Base-by-base conservation (phyloP, 2,329 filamentous ascomycete species). In the Fusarium coicis region DNA sequence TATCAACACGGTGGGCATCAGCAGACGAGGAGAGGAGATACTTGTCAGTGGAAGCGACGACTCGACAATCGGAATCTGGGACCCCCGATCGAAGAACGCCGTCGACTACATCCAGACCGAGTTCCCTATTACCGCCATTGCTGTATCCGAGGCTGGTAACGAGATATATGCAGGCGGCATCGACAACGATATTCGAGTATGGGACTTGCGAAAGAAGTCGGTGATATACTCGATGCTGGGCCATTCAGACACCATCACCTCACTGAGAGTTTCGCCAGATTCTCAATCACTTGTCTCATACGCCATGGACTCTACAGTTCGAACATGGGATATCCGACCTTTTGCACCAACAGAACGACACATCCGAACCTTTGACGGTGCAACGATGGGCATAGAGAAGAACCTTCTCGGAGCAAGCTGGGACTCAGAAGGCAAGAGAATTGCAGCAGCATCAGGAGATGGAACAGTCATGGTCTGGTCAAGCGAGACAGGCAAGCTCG, bases 101-200 rank as follows among this genome's bases (percentile, higher is more conserved):
- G 89, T 93, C 63, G 93, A 97, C 78, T 95, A 95, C 77, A 92
- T 98, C 71, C 91, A 96, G 79, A 97, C 95, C 1, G 93, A 96
- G 69, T 97, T 97, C 68, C 96, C 96, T 3, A 91, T 99, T 63
- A 98, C 96, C 4, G 93, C 96, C 1, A 90, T 98, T 10, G 94
- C 95, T 21, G 86, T 98, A n/a, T 92, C 95, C 1, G 95, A 97
- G 81, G 95, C 96, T 4, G 96, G 96, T 23, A 97, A 97, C 80
- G 96, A 98, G 84, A 90, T 99, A 32, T 99, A 96, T 82, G 93
- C 93, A 11, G 96, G 96, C 52, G 93, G 95, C 28, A 98, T 99
- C 76, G 96, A 98, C 84, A 98, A 98, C 80, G 95, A 97, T 77
- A 97, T 99, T 81, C 94, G 95, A 77, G 95, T 97, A 26, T 99